Evolutionary conservation across 441 rosid species (phyloP).

Genomic region (Adansonia madagascariensis): DNA sequence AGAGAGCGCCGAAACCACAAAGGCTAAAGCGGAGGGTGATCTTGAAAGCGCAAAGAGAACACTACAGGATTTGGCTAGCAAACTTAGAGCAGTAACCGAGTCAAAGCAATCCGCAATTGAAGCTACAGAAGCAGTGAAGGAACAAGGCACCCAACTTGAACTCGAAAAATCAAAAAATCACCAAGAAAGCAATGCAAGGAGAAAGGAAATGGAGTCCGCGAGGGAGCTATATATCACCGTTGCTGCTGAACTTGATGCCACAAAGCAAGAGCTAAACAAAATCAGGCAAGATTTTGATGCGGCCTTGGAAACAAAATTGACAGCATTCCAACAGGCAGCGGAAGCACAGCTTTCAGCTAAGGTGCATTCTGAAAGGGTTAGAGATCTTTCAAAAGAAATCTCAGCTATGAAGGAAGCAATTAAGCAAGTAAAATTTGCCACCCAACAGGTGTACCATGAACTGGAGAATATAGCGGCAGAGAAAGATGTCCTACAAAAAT

Average conservation of each 20-base stretch:
- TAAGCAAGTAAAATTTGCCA: constrained; percentile 54
- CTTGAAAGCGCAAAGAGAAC: constrained; percentile 65
- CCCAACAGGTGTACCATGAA: constrained; percentile 52
- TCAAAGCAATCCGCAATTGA: constrained; percentile 63
- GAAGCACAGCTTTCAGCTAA: constrained; percentile 58
- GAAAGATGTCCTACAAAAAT: constrained; percentile 46
- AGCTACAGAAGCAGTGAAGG: constrained; percentile 57
- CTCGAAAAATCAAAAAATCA: constrained; percentile 46
- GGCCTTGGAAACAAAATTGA: constrained; percentile 56
- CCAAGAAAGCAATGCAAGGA: constrained; percentile 39
- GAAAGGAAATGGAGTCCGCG: constrained; percentile 54
- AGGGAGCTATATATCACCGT: constrained; percentile 60
- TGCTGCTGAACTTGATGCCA: constrained; percentile 53
- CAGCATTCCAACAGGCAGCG: constrained; percentile 63
- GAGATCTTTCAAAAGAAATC: constrained; percentile 63
- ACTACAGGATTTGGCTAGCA: constrained; percentile 51
- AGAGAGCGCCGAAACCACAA: constrained; percentile 51
- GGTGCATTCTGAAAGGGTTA: constrained; percentile 41
- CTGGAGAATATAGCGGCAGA: constrained; percentile 45
- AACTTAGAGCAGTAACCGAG: constrained; percentile 47
- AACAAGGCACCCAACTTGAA: constrained; percentile 62
- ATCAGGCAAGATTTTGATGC: constrained; percentile 77
- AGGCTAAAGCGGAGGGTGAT: constrained; percentile 53
- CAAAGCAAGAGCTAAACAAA: constrained; percentile 73
- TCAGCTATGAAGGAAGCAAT: constrained; percentile 59